phyloP scores from a whole-genome alignment of 176 grass and related monocot species.

The Puya raimondii region DNA sequence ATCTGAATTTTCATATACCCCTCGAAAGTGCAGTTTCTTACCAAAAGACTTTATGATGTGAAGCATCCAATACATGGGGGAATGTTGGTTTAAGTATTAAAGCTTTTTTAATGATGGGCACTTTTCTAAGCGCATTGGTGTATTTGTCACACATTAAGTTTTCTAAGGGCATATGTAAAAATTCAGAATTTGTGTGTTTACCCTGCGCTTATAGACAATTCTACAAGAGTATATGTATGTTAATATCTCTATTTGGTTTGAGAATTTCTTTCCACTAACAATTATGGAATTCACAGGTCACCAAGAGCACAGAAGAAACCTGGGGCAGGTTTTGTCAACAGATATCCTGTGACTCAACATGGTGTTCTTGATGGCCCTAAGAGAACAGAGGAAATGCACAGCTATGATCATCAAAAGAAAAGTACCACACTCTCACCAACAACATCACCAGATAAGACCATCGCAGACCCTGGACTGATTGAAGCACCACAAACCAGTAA shows the following conservation, averaged over 20 bases:
- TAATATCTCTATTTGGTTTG: slow-evolving; percentile 11
- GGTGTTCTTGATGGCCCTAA: slow-evolving; percentile 33
- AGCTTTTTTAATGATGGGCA: too few species aligned
- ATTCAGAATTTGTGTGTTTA: too few species aligned
- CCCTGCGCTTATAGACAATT: too few species aligned
- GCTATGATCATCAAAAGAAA: slow-evolving; percentile 30
- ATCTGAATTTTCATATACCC: too few species aligned
- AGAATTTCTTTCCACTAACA: slow-evolving; percentile 15
- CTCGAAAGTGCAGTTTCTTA: too few species aligned
- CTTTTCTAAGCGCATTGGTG: too few species aligned
- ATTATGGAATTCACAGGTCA: slow-evolving; percentile 44
- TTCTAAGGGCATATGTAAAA: too few species aligned
- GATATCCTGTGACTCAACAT: slow-evolving; percentile 22
- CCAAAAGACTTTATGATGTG: too few species aligned
- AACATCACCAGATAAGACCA: slow-evolving; percentile 21
- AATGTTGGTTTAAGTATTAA: too few species aligned
- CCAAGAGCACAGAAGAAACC: slow-evolving; percentile 47
- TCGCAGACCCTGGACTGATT: slow-evolving; percentile 28
- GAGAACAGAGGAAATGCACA: slow-evolving; percentile 25
- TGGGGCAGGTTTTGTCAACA: slow-evolving; percentile 27
- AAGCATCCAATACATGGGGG: too few species aligned
- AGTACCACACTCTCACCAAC: slow-evolving; percentile 20
- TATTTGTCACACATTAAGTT: too few species aligned
- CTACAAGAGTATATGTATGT: background rate
- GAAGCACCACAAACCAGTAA: slow-evolving; percentile 41